Evolutionary conservation across 148 eudicot genomes (phyloP), one percentile per base, ranked within the genome.

Genomic region (Amaranthus cruentus): DNA sequence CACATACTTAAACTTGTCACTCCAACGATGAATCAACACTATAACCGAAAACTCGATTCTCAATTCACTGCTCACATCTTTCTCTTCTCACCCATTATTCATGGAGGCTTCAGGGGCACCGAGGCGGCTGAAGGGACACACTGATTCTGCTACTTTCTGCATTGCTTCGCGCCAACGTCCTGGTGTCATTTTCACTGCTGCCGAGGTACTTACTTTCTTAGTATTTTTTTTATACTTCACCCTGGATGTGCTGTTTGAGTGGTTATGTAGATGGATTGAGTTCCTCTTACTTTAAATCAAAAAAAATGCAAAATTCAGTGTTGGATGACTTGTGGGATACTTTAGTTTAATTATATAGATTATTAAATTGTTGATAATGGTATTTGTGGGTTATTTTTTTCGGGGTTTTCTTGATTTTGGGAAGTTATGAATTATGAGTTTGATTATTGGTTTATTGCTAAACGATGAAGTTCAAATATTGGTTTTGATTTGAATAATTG

Each of bases 51-150:
- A 58, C 15, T 6, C 60, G 1, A 7, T 61, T 61, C 46, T 46
- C 62, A 61, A 61, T 4, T 7, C 50, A 46, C 15, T 47, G 50
- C 38, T 62, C 50, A 21, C 21, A 21, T 12, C 7, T 13, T 6
- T 56, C 21, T 47, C 15, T 48, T 2, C 9, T 47, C 3, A 6
- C 48, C 9, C 21, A 3, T 28, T 28, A 28, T 3, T 51, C 47
- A 21, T 59, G 74, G 55, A 58, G 51, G 66, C 56, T 6, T 47
- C 43, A 57, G 14, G 8, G 13, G 52, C 0, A 5, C 77, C 87
- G 7, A 86, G 97, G 76, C 78, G 85, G 58, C 83, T 94, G 75
- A 83, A 76, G 78, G 97, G 93, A 44, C 98, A 91, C 81, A 83
- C 81, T 60, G 87, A 84, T 61, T 72, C 88, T 6, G 84, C 96